Conservation (phyloP, 2,329 filamentous ascomycete genomes). For the Diplodia seriata region DNA sequence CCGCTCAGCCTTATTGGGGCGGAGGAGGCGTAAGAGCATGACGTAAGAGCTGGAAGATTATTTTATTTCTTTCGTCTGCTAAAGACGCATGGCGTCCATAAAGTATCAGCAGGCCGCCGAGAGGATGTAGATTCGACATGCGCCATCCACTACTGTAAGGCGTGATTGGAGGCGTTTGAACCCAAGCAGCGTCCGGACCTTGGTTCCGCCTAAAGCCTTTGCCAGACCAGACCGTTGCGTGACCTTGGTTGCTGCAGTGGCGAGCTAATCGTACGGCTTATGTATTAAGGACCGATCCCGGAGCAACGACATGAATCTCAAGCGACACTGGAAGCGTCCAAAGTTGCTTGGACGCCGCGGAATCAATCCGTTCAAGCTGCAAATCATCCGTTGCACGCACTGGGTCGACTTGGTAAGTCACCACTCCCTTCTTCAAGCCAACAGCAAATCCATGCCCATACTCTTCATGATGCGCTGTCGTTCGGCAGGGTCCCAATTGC, state of each 20-base stretch:
- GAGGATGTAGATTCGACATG: background rate
- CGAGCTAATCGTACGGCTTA: background rate
- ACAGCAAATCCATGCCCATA: conserved; percentile 30
- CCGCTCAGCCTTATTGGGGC: background rate
- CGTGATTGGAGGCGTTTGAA: background rate
- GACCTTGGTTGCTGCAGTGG: background rate
- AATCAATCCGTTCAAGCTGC: too few relatives aligned
- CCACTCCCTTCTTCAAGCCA: conserved; percentile 9
- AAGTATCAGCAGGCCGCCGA: background rate
- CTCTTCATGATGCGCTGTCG: conserved; percentile 28
- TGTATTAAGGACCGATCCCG: background rate
- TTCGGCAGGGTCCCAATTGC: background rate
- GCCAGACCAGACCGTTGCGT: background rate
- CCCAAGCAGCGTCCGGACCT: background rate
- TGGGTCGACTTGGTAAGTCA: too few relatives aligned
- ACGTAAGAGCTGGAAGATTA: background rate
- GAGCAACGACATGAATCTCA: background rate
- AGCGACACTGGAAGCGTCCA: background rate
- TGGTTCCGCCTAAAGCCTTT: background rate
- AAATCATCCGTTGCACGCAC: too few relatives aligned
- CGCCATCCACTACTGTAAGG: background rate
- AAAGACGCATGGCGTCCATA: background rate
- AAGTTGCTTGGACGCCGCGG: too few relatives aligned
- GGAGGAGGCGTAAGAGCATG: too few relatives aligned
- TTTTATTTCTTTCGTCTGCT: background rate